phyloP scores from a whole-genome alignment of 768 basidiomycete genomes.

The Amanita polypyramis region DNA sequence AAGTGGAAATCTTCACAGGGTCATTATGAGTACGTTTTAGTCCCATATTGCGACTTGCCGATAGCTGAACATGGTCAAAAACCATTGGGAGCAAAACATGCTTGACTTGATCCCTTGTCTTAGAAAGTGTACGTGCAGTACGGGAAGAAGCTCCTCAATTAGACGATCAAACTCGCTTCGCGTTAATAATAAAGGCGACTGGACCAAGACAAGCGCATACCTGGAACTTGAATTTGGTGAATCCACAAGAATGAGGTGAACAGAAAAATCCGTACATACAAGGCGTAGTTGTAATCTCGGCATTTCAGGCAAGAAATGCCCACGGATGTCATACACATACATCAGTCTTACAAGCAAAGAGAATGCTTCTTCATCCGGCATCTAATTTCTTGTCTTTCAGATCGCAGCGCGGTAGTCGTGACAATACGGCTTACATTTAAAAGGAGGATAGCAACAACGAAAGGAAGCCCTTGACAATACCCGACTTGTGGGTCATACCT shows the following conservation, averaged over 20 bases:
- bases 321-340: slow-evolving; percentile 92
- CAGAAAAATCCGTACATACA: slow-evolving; percentile 29
- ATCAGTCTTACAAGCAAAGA: slow-evolving; percentile 90
- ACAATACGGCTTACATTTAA: slow-evolving; percentile 56
- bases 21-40: slow-evolving; percentile 1
- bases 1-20: slow-evolving; percentile 66
- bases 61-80: slow-evolving; percentile 94
- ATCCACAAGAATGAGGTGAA: background rate
- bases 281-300: slow-evolving; percentile 90
- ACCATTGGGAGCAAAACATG: slow-evolving; percentile 99
- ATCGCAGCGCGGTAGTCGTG: background rate
- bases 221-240: slow-evolving; percentile 38
- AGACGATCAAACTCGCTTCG: slow-evolving; percentile 76
- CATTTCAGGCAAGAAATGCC: slow-evolving; percentile 99
- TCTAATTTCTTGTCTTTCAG: slow-evolving; percentile 36
- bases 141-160: slow-evolving; percentile 86
- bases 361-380: slow-evolving; percentile 99
- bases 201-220: slow-evolving; percentile 21
- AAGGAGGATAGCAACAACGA: slow-evolving; percentile 88
- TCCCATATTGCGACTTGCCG: slow-evolving; percentile 36
- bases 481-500: slow-evolving; percentile 91
- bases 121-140: slow-evolving; percentile 86
- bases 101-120: slow-evolving; percentile 93
- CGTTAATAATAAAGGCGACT: background rate
- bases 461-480: slow-evolving; percentile 95